phyloP scores from a whole-genome alignment of 140 eudicot genomes.

The Bidens hawaiensis region DNA sequence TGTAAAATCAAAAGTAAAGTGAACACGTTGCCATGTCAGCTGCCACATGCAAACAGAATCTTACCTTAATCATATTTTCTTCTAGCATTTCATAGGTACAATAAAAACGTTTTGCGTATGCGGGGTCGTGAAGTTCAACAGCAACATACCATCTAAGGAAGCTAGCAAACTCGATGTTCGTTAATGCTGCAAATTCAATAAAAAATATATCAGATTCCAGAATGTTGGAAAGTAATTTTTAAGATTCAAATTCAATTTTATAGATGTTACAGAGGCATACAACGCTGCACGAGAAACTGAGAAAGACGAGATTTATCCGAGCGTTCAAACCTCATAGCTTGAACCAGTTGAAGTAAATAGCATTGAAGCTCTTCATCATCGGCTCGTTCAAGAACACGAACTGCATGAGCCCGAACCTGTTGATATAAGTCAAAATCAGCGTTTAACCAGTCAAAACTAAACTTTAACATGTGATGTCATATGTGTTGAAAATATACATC shows the following conservation, averaged over 20 bases:
- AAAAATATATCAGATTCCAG: slow-evolving; percentile 12
- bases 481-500: slow-evolving; percentile 49
- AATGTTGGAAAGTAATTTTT: neutral
- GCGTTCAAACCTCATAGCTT: slow-evolving; percentile 95
- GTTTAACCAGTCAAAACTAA: neutral
- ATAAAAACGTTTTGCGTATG: slow-evolving; percentile 93
- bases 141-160: slow-evolving; percentile 99
- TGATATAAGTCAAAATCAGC: neutral
- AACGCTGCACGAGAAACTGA: slow-evolving; percentile 92
- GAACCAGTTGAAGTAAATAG: slow-evolving; percentile 94
- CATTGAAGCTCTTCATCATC: slow-evolving; percentile 98
- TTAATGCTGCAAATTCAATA: slow-evolving; percentile 49
- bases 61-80: slow-evolving; percentile 90
- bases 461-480: neutral
- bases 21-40: neutral
- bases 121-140: slow-evolving; percentile 96
- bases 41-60: slow-evolving; percentile 6
- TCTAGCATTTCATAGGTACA: slow-evolving; percentile 75
- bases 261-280: slow-evolving; percentile 40
- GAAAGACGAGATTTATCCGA: slow-evolving; percentile 94
- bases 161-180: slow-evolving; percentile 96
- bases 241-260: neutral
- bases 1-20: slow-evolving; percentile 22
- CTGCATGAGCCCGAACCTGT: slow-evolving; percentile 99
- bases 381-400: slow-evolving; percentile 94